phyloP scores from a whole-genome alignment of 1,284 basidiomycete genomes.

The Boletellus deceptivus region DNA sequence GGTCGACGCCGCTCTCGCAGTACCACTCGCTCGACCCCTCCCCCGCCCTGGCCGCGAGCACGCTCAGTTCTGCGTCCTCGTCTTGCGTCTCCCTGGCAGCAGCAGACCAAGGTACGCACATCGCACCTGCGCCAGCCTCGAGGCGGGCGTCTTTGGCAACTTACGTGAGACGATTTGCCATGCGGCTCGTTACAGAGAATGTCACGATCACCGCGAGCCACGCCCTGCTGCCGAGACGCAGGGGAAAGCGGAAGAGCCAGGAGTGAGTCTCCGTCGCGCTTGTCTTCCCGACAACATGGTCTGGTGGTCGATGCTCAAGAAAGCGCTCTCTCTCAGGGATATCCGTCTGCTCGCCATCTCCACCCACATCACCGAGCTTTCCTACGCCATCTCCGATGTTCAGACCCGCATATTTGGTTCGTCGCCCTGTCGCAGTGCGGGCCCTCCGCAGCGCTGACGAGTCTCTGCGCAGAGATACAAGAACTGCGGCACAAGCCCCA shows the following conservation, averaged over 20 bases:
- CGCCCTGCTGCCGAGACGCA: constrained; percentile 39
- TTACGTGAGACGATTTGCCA: constrained; percentile 35
- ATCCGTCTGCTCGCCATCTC: constrained; percentile 72
- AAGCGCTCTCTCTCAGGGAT: constrained; percentile 47
- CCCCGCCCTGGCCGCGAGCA: constrained; percentile 35
- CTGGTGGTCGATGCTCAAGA: constrained; percentile 32
- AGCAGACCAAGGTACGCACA: constrained; percentile 57
- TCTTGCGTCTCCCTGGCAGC: constrained; percentile 51
- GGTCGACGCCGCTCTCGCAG: constrained; percentile 32
- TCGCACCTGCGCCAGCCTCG: constrained; percentile 17
- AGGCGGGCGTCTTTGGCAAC: constrained; percentile 30
- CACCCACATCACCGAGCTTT: constrained; percentile 80
- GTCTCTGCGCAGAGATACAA: constrained; percentile 62
- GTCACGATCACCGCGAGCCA: constrained; percentile 60
- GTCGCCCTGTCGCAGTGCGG: constrained; percentile 5
- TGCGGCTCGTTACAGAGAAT: constrained; percentile 51
- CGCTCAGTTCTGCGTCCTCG: constrained; percentile 43
- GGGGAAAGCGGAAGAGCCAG: constrained; percentile 54
- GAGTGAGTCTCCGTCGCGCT: constrained; percentile 43
- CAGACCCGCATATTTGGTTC: constrained; percentile 84
- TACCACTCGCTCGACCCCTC: constrained; percentile 39
- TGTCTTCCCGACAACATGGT: constrained; percentile 18
- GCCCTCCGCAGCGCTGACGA: constrained; percentile 11
- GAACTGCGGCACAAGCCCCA: constrained; percentile 80
- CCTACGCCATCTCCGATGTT: constrained; percentile 79